These are phyloP conservation scores for Verbascum thapsus DNA, from an alignment of 257 asterid genomes.

Conservation along the genomic window DNA sequence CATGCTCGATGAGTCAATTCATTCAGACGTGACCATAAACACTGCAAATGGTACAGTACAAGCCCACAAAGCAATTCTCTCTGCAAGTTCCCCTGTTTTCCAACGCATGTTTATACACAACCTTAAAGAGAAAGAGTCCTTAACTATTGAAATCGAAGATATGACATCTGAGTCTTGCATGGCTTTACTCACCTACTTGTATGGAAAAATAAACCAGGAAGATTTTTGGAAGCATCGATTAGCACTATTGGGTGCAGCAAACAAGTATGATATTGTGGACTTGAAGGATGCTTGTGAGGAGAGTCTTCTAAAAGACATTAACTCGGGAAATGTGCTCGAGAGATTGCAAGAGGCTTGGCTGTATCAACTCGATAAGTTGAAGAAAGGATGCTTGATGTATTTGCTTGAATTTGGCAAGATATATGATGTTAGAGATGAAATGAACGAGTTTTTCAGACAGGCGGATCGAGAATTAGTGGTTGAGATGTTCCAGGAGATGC, in stretches of 20 bases:
- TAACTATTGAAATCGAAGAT: conserved; percentile 75
- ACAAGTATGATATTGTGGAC: conserved; percentile 78
- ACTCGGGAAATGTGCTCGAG: conserved; percentile 82
- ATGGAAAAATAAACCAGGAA: conserved; percentile 80
- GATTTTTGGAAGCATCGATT: conserved; percentile 93
- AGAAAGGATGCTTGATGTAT: conserved; percentile 84
- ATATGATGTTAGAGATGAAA: conserved; percentile 80
- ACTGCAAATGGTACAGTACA: conserved; percentile 66
- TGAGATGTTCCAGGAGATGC: conserved; percentile 89
- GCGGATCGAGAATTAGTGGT: conserved; percentile 81
- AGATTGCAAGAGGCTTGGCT: conserved; percentile 97
- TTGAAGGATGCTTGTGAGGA: conserved; percentile 89
- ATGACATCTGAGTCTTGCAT: conserved; percentile 81
- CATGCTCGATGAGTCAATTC: conserved; percentile 79
- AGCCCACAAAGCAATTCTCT: conserved; percentile 84
- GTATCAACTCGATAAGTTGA: conserved; percentile 74
- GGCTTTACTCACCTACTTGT: conserved; percentile 77
- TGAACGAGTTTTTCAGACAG: conserved; percentile 56
- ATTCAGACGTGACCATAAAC: conserved; percentile 79
- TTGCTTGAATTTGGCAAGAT: conserved; percentile 92
- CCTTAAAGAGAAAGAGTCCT: conserved; percentile 87
- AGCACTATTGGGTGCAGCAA: conserved; percentile 79
- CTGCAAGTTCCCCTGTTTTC: conserved; percentile 89
- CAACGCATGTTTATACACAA: conserved; percentile 84
- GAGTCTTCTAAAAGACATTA: conserved; percentile 83